phyloP scores from a whole-genome alignment of 1,284 basidiomycete species.

The Anthracocystis panici-leucophaei region DNA sequence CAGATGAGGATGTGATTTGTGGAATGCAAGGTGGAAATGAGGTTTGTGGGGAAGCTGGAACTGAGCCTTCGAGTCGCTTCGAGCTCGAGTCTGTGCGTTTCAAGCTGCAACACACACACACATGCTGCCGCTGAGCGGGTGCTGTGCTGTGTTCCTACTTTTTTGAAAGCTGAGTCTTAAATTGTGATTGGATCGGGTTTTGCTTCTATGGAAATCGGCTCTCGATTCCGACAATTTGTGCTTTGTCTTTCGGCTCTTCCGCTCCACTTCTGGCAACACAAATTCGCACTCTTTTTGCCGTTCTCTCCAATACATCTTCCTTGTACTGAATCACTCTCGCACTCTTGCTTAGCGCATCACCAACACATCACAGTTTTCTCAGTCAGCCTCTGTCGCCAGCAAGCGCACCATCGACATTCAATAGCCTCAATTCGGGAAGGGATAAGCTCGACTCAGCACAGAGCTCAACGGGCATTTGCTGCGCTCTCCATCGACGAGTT shows the following conservation, averaged over 20 bases:
- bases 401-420: too few species aligned
- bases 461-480: too few species aligned
- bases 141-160: background rate
- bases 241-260: background rate
- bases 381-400: too few species aligned
- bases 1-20: background rate
- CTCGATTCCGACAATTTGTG: background rate
- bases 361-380: too few species aligned
- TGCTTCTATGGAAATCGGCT: background rate
- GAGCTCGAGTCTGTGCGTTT: conserved; percentile 15
- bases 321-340: too few species aligned
- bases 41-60: background rate
- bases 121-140: too few species aligned
- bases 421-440: too few species aligned
- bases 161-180: conserved; percentile 33
- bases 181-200: background rate
- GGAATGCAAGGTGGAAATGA: background rate
- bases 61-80: background rate
- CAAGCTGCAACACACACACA: background rate
- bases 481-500: background rate
- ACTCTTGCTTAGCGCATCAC: too few species aligned
- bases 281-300: background rate
- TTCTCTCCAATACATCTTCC: background rate
- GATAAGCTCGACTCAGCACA: too few species aligned
- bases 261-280: conserved; percentile 4